phyloP scores from a whole-genome alignment of 306 rosid species.

The Medicago arabica region DNA sequence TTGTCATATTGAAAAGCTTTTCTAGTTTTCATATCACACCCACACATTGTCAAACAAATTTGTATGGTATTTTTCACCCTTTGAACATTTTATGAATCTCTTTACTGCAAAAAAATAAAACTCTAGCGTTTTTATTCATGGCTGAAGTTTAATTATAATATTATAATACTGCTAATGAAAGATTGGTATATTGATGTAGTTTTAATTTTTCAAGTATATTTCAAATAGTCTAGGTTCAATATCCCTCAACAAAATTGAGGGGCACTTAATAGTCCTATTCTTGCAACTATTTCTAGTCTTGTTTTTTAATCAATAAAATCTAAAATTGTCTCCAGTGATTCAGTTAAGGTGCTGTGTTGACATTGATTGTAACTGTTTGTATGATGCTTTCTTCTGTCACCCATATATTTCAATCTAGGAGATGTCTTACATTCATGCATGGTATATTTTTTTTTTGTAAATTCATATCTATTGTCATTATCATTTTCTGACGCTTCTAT shows the following conservation, averaged over 20 bases:
- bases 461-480: too few relatives aligned
- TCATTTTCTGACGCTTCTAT: too few relatives aligned
- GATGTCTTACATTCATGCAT: too few relatives aligned
- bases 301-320: neutral
- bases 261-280: neutral
- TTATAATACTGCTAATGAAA: neutral
- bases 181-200: neutral
- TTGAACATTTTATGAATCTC: neutral
- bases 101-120: neutral
- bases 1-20: neutral
- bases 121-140: neutral
- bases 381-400: conserved; percentile 1
- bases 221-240: neutral
- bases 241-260: neutral
- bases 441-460: too few relatives aligned
- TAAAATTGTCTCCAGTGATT: neutral
- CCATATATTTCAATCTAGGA: too few relatives aligned
- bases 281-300: neutral
- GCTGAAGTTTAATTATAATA: neutral
- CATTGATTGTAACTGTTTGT: neutral
- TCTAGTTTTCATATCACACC: neutral
- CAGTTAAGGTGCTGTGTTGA: conserved; percentile 13
- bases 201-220: neutral
- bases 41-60: neutral
- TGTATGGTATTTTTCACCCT: neutral